These are phyloP conservation scores for Bothia castanella DNA, from an alignment of 1,284 basidiomycete genomes.

Conservation along the genomic window DNA sequence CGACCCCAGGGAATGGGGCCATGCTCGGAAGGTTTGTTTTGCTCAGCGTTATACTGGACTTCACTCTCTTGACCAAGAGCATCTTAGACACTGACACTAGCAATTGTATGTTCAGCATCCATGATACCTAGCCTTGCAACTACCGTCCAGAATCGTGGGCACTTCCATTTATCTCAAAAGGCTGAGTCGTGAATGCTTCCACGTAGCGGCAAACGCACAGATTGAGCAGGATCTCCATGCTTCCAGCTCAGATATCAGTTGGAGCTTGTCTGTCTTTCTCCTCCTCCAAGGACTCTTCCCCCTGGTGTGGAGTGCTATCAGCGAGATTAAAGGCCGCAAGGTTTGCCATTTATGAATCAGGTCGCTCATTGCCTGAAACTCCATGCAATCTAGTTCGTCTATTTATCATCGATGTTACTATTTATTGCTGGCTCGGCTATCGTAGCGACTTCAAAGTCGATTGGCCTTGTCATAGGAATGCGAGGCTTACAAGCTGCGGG, in stretches of 20 bases:
- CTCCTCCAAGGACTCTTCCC: slow-evolving; percentile 69
- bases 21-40: slow-evolving; percentile 52
- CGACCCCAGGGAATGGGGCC: slow-evolving; percentile 76
- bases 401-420: slow-evolving; percentile 56
- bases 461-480: slow-evolving; percentile 67
- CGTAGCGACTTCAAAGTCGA: slow-evolving; percentile 56
- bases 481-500: slow-evolving; percentile 32
- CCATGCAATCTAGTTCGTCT: slow-evolving; percentile 47
- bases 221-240: slow-evolving; percentile 66
- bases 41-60: too few species aligned
- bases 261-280: slow-evolving; percentile 76
- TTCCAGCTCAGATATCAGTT: slow-evolving; percentile 64
- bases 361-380: neutral
- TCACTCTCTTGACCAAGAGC: neutral
- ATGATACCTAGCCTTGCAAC: slow-evolving; percentile 69
- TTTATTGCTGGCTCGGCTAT: slow-evolving; percentile 61
- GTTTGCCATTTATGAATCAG: slow-evolving; percentile 31
- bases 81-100: slow-evolving; percentile 49
- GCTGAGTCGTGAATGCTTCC: neutral
- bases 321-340: slow-evolving; percentile 80
- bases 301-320: slow-evolving; percentile 68
- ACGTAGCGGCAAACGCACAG: slow-evolving; percentile 62
- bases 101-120: slow-evolving; percentile 58
- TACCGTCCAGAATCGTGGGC: slow-evolving; percentile 67
- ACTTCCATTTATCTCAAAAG: neutral